Conservation (phyloP, 257 asterid species). For the Capsicum rhomboideum region DNA sequence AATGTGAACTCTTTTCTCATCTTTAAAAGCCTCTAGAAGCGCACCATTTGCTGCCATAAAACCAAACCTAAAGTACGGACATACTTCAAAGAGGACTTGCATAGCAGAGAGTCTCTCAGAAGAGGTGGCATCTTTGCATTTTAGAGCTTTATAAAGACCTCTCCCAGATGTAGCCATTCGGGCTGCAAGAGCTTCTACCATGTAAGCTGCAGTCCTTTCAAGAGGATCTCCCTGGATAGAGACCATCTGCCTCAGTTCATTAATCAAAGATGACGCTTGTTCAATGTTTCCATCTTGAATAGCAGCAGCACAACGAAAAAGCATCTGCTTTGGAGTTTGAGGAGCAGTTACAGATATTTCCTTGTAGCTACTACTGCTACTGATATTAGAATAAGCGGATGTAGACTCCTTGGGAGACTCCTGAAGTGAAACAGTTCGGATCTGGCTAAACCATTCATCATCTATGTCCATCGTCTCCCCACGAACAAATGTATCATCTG, state of each 20-base stretch:
- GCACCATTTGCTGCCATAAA: conserved; percentile 91
- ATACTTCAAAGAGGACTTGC: conserved; percentile 96
- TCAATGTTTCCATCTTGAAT: conserved; percentile 45
- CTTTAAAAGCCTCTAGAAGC: conserved; percentile 56
- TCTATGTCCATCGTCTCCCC: conserved; percentile 45
- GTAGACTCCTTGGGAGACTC: conserved; percentile 78
- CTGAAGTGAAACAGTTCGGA: conserved; percentile 14
- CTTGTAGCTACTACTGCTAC: conserved; percentile 36
- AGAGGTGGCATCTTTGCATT: conserved; percentile 79
- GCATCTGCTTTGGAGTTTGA: conserved; percentile 51
- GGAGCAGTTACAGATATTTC: conserved; percentile 24
- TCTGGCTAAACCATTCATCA: conserved; percentile 26
- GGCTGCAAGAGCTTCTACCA: conserved; percentile 94
- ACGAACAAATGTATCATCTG: background rate
- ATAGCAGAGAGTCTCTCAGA: conserved; percentile 74
- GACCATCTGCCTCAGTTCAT: conserved; percentile 59
- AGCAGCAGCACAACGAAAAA: conserved; percentile 65
- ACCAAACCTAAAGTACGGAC: conserved; percentile 87
- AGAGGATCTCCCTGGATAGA: conserved; percentile 87
- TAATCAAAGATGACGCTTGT: conserved; percentile 50
- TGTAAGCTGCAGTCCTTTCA: conserved; percentile 80
- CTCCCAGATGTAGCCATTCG: conserved; percentile 80
- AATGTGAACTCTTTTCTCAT: conserved; percentile 64
- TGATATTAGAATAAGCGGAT: conserved; percentile 45
- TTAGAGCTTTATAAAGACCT: conserved; percentile 78